Conservation (phyloP, 2,329 filamentous ascomycete genomes). For the Cryphonectria nitschkei region DNA sequence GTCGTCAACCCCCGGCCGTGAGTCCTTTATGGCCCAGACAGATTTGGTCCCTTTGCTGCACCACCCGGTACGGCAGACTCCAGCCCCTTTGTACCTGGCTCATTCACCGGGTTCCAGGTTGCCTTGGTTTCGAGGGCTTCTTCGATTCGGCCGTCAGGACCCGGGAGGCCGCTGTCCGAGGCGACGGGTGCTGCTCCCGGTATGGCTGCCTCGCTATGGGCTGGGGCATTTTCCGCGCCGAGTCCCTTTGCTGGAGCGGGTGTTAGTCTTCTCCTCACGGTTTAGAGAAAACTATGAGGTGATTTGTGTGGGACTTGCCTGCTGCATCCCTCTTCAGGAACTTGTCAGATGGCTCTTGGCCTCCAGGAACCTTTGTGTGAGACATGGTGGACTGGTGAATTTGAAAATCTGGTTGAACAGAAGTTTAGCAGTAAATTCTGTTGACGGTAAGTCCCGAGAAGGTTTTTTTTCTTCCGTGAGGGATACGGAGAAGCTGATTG, state of each 20-base stretch:
- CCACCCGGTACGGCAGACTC: conserved; percentile 13
- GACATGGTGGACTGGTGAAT: conserved; percentile 13
- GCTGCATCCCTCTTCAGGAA: conserved; percentile 24
- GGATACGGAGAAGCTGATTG: too few relatives aligned
- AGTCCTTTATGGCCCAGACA: conserved; percentile 4
- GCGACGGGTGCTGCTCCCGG: conserved; percentile 26
- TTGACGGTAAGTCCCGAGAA: too few relatives aligned
- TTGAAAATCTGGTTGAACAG: neutral
- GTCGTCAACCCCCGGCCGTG: neutral
- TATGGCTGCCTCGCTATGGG: conserved; percentile 20
- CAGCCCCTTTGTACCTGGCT: conserved; percentile 16
- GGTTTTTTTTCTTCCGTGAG: neutral
- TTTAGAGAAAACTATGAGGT: neutral
- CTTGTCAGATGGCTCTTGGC: conserved; percentile 26
- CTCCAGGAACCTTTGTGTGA: conserved; percentile 26
- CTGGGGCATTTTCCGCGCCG: conserved; percentile 23
- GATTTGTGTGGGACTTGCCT: neutral
- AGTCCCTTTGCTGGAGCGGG: conserved; percentile 19
- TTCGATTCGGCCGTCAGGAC: conserved; percentile 6
- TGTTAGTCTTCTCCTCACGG: neutral
- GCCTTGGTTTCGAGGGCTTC: conserved; percentile 13
- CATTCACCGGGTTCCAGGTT: conserved; percentile 15
- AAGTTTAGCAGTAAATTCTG: neutral
- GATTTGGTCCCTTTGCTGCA: conserved; percentile 20
- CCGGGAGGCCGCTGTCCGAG: conserved; percentile 25